Percentiles rank a stretch among this genome's conserved stretches.
Evolutionary conservation across 768 basidiomycete genomes (phyloP).

Genomic region (Lepiota brunneoincarnata): DNA sequence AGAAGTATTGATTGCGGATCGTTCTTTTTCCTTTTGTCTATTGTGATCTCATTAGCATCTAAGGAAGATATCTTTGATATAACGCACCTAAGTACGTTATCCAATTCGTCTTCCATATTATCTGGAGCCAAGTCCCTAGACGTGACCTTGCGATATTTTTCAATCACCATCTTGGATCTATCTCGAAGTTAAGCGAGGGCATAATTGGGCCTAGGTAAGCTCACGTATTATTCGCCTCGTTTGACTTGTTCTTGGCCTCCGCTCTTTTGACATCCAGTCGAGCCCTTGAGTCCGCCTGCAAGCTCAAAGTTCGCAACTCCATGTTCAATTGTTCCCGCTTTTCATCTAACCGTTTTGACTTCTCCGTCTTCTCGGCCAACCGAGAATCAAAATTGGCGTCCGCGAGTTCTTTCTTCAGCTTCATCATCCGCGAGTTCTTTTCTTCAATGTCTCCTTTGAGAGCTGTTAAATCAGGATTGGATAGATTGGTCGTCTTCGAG

Average conservation of each 20-base stretch:
- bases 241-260: constrained; percentile 62
- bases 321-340: constrained; percentile 63
- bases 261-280: constrained; percentile 71
- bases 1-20: constrained; percentile 39
- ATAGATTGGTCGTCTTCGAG: constrained; percentile 58
- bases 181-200: not conserved
- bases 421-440: constrained; percentile 58
- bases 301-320: constrained; percentile 68
- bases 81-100: constrained; percentile 54
- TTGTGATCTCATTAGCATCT: not conserved
- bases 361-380: constrained; percentile 50
- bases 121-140: constrained; percentile 56
- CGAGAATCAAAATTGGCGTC: constrained; percentile 64
- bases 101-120: constrained; percentile 74
- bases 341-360: constrained; percentile 62
- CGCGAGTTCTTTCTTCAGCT: constrained; percentile 55
- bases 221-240: constrained; percentile 68
- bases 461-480: constrained; percentile 48
- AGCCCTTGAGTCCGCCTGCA: constrained; percentile 81
- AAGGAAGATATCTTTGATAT: not conserved
- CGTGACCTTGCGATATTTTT: constrained; percentile 64
- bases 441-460: constrained; percentile 67
- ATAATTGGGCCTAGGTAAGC: constrained; percentile 23
- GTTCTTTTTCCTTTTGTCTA: constrained; percentile 71
- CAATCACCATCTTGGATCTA: constrained; percentile 63